Base-by-base conservation (phyloP, 257 asterid genomes). In the Salvia splendens region DNA sequence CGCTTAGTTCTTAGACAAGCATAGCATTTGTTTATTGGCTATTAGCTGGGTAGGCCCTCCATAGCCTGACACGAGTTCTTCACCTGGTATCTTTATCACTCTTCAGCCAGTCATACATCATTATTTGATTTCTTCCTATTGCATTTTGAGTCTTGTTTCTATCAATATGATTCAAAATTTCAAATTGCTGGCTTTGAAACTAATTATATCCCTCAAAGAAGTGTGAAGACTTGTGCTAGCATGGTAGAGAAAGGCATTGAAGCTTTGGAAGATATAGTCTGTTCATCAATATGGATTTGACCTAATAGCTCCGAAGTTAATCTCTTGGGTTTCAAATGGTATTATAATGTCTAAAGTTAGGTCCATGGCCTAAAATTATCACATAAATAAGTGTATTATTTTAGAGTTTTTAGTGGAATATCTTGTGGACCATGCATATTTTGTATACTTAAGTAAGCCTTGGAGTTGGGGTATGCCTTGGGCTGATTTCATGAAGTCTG, bases 121-220 rank as follows among this genome's bases (percentile, higher is more conserved):
- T 32, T 54, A 54, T 58, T 8, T 16, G 35, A 33, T 8, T 58
- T 58, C 46, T 58, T 35, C 49, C 47, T 58, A 14, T 14, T 58
- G 64, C 48, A 58, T 15, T 38, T 16, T 16, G 30, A 50, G 32
- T 16, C 28, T 28, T 52, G 36, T 52, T 54, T 28, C 16, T 24
- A 11, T 54, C 32, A 53, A 28, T 53, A 24, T 51, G 35, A 20
- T 24, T 51, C 32, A 0, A 51, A 5, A 7, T 16, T 24, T 51
- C 32, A 0, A 51, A 5, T 16, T 16, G 57, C 33, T 30, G n/a
- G 15, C 15, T 8, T 53, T 53, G 7, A 53, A 53, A 24, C 59
- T 53, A 24, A 53, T 51, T 17, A 15, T 24, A 24, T 24, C 38
- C 38, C 59, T 53, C 38, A 52, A 52, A 53, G 8, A 53, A 24